Conservation (phyloP, 2,329 filamentous ascomycete genomes). For the Alternaria sp. region DNA sequence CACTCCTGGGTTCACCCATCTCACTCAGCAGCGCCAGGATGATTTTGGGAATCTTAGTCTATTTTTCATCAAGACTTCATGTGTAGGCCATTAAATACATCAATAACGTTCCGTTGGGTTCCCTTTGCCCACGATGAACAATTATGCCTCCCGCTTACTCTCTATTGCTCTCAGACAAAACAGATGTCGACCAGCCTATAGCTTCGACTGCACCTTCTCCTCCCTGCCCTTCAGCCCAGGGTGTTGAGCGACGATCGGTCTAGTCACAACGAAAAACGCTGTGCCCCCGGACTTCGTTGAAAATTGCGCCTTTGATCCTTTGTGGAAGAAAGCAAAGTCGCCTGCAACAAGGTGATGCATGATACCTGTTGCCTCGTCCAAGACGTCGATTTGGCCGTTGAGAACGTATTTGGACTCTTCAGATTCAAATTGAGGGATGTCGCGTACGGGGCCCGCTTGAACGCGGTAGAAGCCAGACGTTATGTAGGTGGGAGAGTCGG, state of each 20-base stretch:
- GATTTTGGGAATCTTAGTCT: not conserved
- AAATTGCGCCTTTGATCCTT: conserved; percentile 34
- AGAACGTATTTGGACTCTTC: conserved; percentile 40
- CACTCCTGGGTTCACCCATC: not conserved
- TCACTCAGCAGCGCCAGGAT: not conserved
- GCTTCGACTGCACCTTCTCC: conserved; percentile 24
- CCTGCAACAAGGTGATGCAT: conserved; percentile 36
- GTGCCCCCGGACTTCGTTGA: conserved; percentile 31
- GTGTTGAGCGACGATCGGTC: conserved; percentile 30
- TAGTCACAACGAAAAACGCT: conserved; percentile 36
- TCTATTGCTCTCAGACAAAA: not conserved
- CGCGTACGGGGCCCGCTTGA: conserved; percentile 28
- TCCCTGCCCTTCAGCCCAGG: conserved; percentile 30
- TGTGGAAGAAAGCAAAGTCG: conserved; percentile 39
- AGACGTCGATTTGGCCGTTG: conserved; percentile 34
- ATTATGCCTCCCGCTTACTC: not conserved
- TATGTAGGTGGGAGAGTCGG: conserved; percentile 30
- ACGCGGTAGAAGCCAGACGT: conserved; percentile 41
- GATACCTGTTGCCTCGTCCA: conserved; percentile 36
- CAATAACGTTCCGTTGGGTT: not conserved
- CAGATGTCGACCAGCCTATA: not conserved
- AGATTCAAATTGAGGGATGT: conserved; percentile 32
- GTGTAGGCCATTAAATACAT: not conserved
- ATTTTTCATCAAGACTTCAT: not conserved
- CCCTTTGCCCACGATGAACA: not conserved